Evolutionary conservation across 257 asterid species (phyloP).

Genomic region (Solanum virginianum): DNA sequence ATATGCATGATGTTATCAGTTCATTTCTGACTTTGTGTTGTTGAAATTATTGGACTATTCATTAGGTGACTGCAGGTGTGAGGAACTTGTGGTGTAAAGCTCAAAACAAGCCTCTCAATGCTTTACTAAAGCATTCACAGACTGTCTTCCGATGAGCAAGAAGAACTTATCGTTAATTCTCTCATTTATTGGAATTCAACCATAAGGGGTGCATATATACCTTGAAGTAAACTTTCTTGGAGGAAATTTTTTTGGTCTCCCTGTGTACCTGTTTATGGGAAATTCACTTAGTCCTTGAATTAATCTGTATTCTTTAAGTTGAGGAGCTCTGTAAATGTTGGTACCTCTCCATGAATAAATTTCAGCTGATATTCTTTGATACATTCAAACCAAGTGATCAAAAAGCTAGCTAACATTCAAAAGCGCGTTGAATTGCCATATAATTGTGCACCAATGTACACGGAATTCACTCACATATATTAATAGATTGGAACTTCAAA

Average conservation of each 20-base stretch:
- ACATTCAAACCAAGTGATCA: neutral
- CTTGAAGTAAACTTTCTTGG: neutral
- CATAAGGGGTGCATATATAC: neutral
- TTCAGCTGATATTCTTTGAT: neutral
- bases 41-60: neutral
- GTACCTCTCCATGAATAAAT: neutral
- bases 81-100: slow-evolving; percentile 32
- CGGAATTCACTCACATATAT: neutral
- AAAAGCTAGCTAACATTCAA: neutral
- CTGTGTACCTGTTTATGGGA: neutral
- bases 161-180: neutral
- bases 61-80: slow-evolving; percentile 43
- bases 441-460: neutral
- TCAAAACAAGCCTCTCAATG: slow-evolving; percentile 34
- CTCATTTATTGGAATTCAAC: neutral
- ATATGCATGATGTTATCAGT: neutral
- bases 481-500: neutral
- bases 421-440: neutral
- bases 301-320: neutral
- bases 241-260: neutral
- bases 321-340: neutral
- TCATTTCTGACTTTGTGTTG: neutral
- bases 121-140: slow-evolving; percentile 42
- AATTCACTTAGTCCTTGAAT: neutral
- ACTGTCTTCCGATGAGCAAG: slow-evolving; percentile 32